Base-by-base conservation (phyloP, 768 basidiomycete genomes). In the Rhodotorula taiwanensis region DNA sequence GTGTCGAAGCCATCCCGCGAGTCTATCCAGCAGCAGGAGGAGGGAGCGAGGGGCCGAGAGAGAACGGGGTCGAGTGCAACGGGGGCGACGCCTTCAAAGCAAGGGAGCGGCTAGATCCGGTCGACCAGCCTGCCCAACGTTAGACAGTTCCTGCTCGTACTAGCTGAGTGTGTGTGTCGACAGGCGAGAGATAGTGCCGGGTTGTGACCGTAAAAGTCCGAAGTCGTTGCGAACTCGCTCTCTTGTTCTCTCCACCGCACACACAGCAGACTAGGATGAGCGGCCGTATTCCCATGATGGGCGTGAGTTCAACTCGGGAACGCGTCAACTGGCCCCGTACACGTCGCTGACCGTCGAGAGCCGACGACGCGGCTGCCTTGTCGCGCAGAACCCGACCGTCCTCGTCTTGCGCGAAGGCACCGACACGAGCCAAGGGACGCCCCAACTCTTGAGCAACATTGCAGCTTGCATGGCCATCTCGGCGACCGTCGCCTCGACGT, bases 381-480 rank as follows among this genome's bases (percentile, higher is more conserved):
- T 21, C 7, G 34, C 25, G 5, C 51, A 69, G 63, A 64, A 69
- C 52, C 67, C 67, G 27, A 69, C 67, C 18, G 63, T 69, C n/a
- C 62, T 69, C 39, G 67, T 69, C 48, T 55, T 69, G 28, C 52
- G 56, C 16, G 67, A 69, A 49, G 70, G 70, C 9, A 71, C 70
- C 20, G 70, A 71, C 53, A 65, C 66, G 36, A 39, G 36, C 36
- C 36, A 39, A 55, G 62, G 66, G 23, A 65, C 57, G 8, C 63
- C 60, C 7, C 92, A 97, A 76, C 78, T 97, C 33, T 81, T 97
- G 33, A 93, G 89, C 56, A 98, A 97, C 77, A 99, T 97, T 75
- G 85, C 89, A 6, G 93, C 94, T 76, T 97, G 94, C 79, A 84
- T 93, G 60, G 91, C 93, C 23, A 86, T 99, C 70, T 79, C 93